A percentile compares a stretch with the other conserved stretches of the same genome.
Conservation (phyloP, 345 rosid genomes). For the Bruguiera parviflora region DNA sequence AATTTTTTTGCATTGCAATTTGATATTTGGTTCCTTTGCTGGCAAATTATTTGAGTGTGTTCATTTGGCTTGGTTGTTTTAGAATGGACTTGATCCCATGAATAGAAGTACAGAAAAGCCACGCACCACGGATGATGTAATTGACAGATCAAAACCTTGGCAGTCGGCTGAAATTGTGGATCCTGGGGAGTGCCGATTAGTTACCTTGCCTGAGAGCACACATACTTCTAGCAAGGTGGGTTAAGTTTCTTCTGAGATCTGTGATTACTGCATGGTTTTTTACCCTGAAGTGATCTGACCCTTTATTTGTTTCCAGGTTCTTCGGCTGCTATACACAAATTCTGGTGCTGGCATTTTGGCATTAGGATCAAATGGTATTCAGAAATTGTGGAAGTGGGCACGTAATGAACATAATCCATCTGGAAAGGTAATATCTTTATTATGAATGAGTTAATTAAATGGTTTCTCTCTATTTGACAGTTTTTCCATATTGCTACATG, state of each 20-base stretch:
- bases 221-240: slow-evolving; percentile 82
- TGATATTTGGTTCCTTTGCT: background rate
- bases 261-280: background rate
- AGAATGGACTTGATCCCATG: slow-evolving; percentile 88
- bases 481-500: background rate
- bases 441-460: background rate
- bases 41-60: slow-evolving; percentile 3
- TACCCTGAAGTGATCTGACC: slow-evolving; percentile 2
- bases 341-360: slow-evolving; percentile 81
- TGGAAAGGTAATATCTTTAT: slow-evolving; percentile 55
- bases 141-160: slow-evolving; percentile 76
- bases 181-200: slow-evolving; percentile 60
- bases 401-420: slow-evolving; percentile 71
- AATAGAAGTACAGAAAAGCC: slow-evolving; percentile 80
- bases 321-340: slow-evolving; percentile 81
- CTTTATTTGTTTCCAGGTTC: slow-evolving; percentile 47
- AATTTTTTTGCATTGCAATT: background rate
- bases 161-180: slow-evolving; percentile 73
- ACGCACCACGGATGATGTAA: slow-evolving; percentile 56
- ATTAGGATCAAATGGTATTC: slow-evolving; percentile 71
- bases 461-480: background rate
- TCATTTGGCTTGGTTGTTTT: slow-evolving; percentile 12
- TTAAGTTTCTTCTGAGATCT: slow-evolving; percentile 6
- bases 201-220: slow-evolving; percentile 65
- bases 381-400: slow-evolving; percentile 78